phyloP scores from a whole-genome alignment of 345 rosid species.

The Rubroshorea leprosula region DNA sequence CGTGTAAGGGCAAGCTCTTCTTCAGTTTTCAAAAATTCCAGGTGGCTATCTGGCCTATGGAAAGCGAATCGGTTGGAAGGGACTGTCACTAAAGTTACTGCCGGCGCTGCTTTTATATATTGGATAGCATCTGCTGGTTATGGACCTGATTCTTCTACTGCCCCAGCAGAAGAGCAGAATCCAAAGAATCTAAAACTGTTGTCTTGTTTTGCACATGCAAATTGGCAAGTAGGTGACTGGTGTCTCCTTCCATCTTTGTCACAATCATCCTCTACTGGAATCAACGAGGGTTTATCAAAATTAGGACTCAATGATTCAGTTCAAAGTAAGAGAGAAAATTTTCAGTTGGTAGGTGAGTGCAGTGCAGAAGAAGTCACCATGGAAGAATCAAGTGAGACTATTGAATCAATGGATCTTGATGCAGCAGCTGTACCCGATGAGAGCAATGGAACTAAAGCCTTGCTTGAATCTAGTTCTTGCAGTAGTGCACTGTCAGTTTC shows the following conservation, averaged over 20 bases:
- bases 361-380: constrained; percentile 38
- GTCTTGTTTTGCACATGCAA: constrained; percentile 83
- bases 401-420: constrained; percentile 35
- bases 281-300: constrained; percentile 48
- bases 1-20: constrained; percentile 87
- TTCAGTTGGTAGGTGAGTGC: constrained; percentile 29
- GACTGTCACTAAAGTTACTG: constrained; percentile 80
- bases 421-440: constrained; percentile 28
- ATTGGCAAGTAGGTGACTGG: constrained; percentile 97
- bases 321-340: constrained; percentile 27
- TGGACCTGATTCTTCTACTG: constrained; percentile 76
- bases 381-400: constrained; percentile 42
- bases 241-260: constrained; percentile 57
- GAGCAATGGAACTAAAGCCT: constrained; percentile 27
- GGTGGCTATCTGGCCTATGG: constrained; percentile 87
- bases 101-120: constrained; percentile 80
- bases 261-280: constrained; percentile 35
- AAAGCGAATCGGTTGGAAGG: constrained; percentile 86
- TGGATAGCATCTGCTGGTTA: constrained; percentile 97
- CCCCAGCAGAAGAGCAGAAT: constrained; percentile 93
- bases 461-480: constrained; percentile 44
- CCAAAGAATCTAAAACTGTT: constrained; percentile 77
- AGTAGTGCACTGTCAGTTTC: constrained; percentile 42
- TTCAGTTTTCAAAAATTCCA: constrained; percentile 70
- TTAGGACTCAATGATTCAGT: constrained; percentile 43